phyloP scores from a whole-genome alignment of 78 protist genomes.

The Dictyostelium intermedium region DNA sequence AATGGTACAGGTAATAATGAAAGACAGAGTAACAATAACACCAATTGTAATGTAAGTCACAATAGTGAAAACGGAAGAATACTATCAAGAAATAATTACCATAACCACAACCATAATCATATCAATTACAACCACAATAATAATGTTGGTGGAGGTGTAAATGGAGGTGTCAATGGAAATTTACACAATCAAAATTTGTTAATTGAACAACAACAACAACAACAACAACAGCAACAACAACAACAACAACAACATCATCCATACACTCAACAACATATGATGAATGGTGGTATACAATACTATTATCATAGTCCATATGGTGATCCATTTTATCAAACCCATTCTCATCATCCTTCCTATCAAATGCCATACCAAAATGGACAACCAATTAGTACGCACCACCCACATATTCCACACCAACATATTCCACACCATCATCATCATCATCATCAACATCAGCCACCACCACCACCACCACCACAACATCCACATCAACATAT shows the following conservation, averaged over 20 bases:
- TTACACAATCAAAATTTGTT: neutral
- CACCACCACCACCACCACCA: neutral
- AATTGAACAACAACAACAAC: neutral
- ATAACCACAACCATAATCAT: neutral
- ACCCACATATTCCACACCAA: neutral
- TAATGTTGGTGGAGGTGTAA: neutral
- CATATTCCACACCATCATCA: neutral
- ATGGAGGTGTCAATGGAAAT: neutral
- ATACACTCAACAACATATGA: neutral
- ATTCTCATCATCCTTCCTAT: neutral
- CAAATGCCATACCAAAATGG: conserved; percentile 4
- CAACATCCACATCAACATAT: conserved; percentile 3
- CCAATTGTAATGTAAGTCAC: neutral
- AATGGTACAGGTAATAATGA: neutral
- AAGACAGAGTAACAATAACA: neutral
- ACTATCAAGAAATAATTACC: neutral
- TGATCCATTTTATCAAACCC: neutral
- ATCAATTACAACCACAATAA: neutral
- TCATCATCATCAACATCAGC: neutral
- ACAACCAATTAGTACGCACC: neutral
- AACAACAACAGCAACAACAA: neutral
- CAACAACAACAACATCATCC: neutral
- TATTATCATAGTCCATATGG: neutral
- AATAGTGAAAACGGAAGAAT: neutral
- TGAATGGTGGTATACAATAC: neutral